Evolutionary conservation across 495 filamentous ascomycete genomes (phyloP), one percentile per base, ranked within the genome.

Genomic region (Daldinia childiae): DNA sequence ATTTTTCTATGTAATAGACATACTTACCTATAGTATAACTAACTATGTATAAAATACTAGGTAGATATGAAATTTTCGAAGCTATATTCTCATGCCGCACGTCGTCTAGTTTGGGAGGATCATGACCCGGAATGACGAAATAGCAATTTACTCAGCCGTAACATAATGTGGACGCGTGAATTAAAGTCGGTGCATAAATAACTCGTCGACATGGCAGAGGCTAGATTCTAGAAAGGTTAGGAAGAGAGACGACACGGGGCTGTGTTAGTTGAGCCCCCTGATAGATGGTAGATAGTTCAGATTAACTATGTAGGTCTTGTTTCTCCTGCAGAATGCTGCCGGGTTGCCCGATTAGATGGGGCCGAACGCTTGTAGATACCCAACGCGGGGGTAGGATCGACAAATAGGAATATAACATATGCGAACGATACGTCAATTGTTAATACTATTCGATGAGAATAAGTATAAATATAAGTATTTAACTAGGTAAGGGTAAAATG

Each of bases 291-390:
- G 34, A 14, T 36, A 48, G 36, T 36, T 38, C 26, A 64, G 69
- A 50, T 58, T 56, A n/a, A n/a, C n/a, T n/a, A n/a, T n/a, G n/a
- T n/a, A 62, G 58, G 69, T 58, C 52, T 39, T 54, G 56, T 26
- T 62, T 39, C 34, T 55, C 14, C 15, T 52, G 43, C 43, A 48
- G 43, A 26, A 21, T 30, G 55, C 43, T 48, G 29, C 17, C 71
- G 71, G 71, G 41, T 73, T 73, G 65, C 71, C 71, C 52, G 61
- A 69, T 73, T 69, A 69, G 71, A 73, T 15, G 66, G 56, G 65
- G 66, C 71, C 71, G 71, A 63, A 66, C 62, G 71, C 71, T 65
- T 73, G 50, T 73, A 66, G 71, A 61, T 73, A 73, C 71, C 71
- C 66, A 73, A 73, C 65, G 66, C 62, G 71, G 71, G 66, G 71